Evolutionary conservation across 768 basidiomycete genomes (phyloP), one percentile per base, ranked within the genome.

Genomic region (Leccinellum rugosiceps): DNA sequence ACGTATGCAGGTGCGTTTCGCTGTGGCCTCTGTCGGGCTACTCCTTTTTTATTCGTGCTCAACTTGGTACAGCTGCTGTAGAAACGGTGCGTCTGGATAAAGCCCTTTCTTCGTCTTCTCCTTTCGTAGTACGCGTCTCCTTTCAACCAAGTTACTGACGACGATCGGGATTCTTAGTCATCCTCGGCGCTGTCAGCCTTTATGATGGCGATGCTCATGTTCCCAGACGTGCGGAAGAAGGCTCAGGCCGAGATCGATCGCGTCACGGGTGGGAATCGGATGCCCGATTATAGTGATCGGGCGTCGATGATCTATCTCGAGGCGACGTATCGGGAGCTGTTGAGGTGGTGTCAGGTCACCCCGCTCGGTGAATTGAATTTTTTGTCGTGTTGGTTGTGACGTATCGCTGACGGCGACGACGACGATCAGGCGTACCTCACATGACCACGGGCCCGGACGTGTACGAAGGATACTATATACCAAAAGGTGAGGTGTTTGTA

Each of bases 171-270:
- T 41, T 41, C 4, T 5, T 17, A 63, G 63, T 65, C 61, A 30
- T 63, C 68, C 25, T 68, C 69, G 2, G 58, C 68, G 1, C 56
- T 66, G 3, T 68, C 62, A 1, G 52, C 60, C 1, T 74, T 73
- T 28, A 52, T 70, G 59, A 57, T 69, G 65, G 66, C 62, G 15
- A 62, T 70, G 62, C 4, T 65, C 15, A 55, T 62, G 62, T 67
- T 65, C 50, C 69, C 67, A 8, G 61, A 69, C 14, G 61, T 59
- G 4, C 63, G 63, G 23, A 54, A 60, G 51, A 68, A 63, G 32
- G 71, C 66, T 0, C 71, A 71, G 49, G 60, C 57, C 3, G 69
- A 73, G 23, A 63, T 75, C 23, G 68, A 72, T 34, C 34, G 47
- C 1, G 46, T 69, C 2, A 66, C 58, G 3, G 65, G 60, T 0